Base-by-base conservation (phyloP, 805 yeast species). In the Hanseniaspora jakobsenii region DNA sequence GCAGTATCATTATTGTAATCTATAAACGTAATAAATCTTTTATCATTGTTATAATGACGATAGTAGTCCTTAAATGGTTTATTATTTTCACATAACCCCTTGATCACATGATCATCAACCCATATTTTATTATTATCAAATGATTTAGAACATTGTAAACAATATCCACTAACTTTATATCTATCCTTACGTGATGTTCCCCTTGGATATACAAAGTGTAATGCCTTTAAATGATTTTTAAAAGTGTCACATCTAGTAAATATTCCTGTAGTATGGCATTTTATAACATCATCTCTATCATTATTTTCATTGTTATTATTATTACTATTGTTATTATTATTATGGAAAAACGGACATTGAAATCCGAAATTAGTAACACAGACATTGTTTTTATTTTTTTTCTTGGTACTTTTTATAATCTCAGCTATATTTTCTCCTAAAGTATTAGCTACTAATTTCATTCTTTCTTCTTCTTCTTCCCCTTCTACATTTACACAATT, bases 201-300 rank as follows among this genome's bases (percentile, higher is more conserved):
- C 31, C 72, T 71, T 4, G 95, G 95, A 60, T 86, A 86, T 51
- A 75, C 80, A 59, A 86, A 86, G 57, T 86, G 96, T 49, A 86
- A 70, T 2, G 95, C 93, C 59, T 82, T 83, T 49, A 86, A 66
- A 62, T 86, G 96, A 62, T 86, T 86, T 57, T 86, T 86, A 64
- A 75, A 86, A 4, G 96, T 86, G 58, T 86, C 96, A 58, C 95
- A 81, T 40, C 96, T 70, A 10, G 86, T 77, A 55, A 86, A 86
- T 24, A 81, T 77, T 4, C 96, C 96, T 6, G 84, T 75, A 44
- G 74, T 73, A 58, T 86, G 96, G 57, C 95, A 85, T 38, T 52
- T 52, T 6, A 57, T 53, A 2, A 63, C 56, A 32, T 56, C 62
- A 41, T 42, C 29, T 13, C 35, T 39, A 6, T 34, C 46, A 18